Evolutionary conservation across 2,329 filamentous ascomycete species (phyloP), one percentile per base, ranked within the genome.

Genomic region (Ophiosphaerella herpotricha): DNA sequence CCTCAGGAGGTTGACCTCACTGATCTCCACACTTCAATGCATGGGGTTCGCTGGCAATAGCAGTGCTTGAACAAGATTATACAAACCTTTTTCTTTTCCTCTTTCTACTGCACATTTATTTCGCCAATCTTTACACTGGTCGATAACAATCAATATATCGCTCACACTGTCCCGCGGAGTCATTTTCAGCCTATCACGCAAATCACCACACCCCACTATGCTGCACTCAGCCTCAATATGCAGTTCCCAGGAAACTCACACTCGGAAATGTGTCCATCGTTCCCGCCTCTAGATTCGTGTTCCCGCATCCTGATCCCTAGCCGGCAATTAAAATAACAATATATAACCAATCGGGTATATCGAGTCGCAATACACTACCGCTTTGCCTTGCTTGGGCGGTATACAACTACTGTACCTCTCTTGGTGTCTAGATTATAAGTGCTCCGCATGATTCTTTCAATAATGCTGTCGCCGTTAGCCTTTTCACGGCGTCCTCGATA

Each of bases 271-370:
- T 21, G 18, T 35, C 55, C 53, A 49, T 45, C 49, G 34, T 43
- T 43, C 33, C 56, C 46, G 41, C 31, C 36, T 46, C 37, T 26
- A 45, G 24, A 42, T 33, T 39, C 36, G 43, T 40, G 36, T 39
- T n/a, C 32, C 31, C 24, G 39, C 38, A 36, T 54, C 40, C 45
- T 31, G 35, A 37, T 46, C 2, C n/a, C 34, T 7, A 39, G 16
- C 9, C 43, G 43, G 34, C 23, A 45, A 39, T 48, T 55, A 55
- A 13, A 59, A 54, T 55, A 50, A 42, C 48, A 58, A 56, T 64
- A 52, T 64, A 50, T 48, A 42, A 36, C 40, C 35, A 38, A 51
- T 46, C 42, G 53, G 54, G 50, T 64, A 64, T 52, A 64, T 62
- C 60, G 52, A 36, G 33, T 53, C 29, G 37, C 40, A 59, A 51